A percentile compares a stretch with the other conserved stretches of the same genome.
These are phyloP conservation scores for Comarum palustre DNA, from an alignment of 306 rosid genomes.

Conservation along the genomic window DNA sequence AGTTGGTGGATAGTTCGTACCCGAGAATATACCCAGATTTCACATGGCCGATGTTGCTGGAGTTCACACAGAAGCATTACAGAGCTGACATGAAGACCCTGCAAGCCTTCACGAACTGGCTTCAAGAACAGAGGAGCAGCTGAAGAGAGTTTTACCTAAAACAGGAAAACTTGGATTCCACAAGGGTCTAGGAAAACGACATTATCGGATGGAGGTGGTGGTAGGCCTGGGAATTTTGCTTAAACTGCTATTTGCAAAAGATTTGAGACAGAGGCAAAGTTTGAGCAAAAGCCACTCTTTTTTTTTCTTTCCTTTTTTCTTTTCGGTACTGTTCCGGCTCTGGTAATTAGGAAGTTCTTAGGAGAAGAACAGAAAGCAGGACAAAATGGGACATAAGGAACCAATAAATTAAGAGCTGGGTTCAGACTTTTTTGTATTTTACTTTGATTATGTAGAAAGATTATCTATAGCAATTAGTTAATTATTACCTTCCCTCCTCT, in stretches of 20 bases:
- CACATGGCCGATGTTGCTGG: constrained; percentile 85
- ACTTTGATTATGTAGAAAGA: constrained; percentile 15
- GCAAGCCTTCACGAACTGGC: constrained; percentile 65
- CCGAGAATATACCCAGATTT: constrained; percentile 85
- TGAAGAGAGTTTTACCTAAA: constrained; percentile 4
- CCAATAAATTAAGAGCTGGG: constrained; percentile 37
- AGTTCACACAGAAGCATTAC: constrained; percentile 81
- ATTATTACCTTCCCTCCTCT: constrained; percentile 3
- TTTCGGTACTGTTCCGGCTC: neutral
- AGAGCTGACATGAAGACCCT: constrained; percentile 92
- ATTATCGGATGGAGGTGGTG: constrained; percentile 12
- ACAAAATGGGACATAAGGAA: constrained; percentile 32
- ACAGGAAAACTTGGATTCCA: constrained; percentile 6
- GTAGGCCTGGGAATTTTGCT: constrained; percentile 22
- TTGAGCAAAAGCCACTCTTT: constrained; percentile 36
- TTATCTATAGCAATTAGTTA: constrained; percentile 16
- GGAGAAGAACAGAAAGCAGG: constrained; percentile 38
- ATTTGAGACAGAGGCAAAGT: constrained; percentile 37
- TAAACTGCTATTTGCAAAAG: constrained; percentile 1
- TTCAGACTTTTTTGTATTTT: constrained; percentile 19
- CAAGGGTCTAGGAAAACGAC: constrained; percentile 26
- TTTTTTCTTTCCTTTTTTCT: constrained; percentile 13
- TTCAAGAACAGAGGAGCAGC: constrained; percentile 44
- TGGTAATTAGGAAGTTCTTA: constrained; percentile 26
- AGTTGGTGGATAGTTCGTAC: constrained; percentile 50